Conservation (phyloP, 192 early-diverging fungal genomes). For the Podila verticillata region DNA sequence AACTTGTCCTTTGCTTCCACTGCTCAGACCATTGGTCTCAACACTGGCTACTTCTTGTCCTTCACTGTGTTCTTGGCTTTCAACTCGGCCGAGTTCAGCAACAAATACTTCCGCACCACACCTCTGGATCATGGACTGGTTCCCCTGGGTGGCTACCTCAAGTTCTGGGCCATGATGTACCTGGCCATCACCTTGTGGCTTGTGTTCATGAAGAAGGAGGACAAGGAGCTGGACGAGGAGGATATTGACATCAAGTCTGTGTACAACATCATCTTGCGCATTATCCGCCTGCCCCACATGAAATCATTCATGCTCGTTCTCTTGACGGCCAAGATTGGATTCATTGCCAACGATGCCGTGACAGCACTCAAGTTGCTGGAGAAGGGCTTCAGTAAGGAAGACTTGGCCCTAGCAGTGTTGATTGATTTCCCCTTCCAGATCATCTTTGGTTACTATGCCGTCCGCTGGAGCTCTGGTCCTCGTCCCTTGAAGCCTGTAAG, state of each 20-base stretch:
- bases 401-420: slow-evolving; percentile 90
- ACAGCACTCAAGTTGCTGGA: slow-evolving; percentile 95
- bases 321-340: slow-evolving; percentile 92
- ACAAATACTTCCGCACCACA: slow-evolving; percentile 83
- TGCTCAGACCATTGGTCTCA: slow-evolving; percentile 97
- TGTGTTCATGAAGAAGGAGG: slow-evolving; percentile 81
- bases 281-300: slow-evolving; percentile 92
- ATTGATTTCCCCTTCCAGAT: slow-evolving; percentile 98
- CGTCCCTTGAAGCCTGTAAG: slow-evolving; percentile 84
- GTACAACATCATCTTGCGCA: slow-evolving; percentile 92
- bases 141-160: slow-evolving; percentile 86
- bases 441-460: slow-evolving; percentile 97
- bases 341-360: slow-evolving; percentile 94
- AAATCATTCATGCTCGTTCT: slow-evolving; percentile 81
- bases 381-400: slow-evolving; percentile 94
- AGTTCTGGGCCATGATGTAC: slow-evolving; percentile 95
- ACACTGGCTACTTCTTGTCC: slow-evolving; percentile 93
- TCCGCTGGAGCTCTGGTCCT: slow-evolving; percentile 90
- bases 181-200: slow-evolving; percentile 87
- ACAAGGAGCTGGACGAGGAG: slow-evolving; percentile 54
- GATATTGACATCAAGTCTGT: slow-evolving; percentile 73
- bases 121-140: slow-evolving; percentile 78
- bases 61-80: slow-evolving; percentile 98
- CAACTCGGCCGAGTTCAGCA: slow-evolving; percentile 94
- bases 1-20: slow-evolving; percentile 92